Conservation (phyloP, 2,329 filamentous ascomycete species). For the Aspergillus fructus region DNA sequence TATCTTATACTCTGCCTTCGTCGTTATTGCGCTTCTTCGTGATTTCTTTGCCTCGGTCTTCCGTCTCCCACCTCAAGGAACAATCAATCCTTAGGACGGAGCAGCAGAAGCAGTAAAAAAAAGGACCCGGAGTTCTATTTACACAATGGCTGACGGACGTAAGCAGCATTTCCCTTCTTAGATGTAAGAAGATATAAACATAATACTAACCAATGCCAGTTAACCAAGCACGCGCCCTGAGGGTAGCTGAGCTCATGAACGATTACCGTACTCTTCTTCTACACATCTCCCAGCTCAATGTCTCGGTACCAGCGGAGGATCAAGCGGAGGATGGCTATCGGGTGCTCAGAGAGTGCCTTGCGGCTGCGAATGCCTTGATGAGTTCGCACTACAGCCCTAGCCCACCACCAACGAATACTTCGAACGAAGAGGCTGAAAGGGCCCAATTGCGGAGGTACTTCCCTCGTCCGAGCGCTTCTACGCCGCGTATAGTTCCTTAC, state of each 20-base stretch:
- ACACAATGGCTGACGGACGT: slow-evolving; percentile 59
- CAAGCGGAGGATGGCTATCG: slow-evolving; percentile 60
- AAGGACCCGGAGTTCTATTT: not conserved
- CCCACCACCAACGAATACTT: slow-evolving; percentile 40
- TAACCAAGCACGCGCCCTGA: slow-evolving; percentile 63
- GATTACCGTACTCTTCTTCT: slow-evolving; percentile 63
- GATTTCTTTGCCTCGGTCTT: not conserved
- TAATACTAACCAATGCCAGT: slow-evolving; percentile 43
- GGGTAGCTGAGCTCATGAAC: slow-evolving; percentile 63
- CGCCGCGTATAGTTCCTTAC: slow-evolving; percentile 8
- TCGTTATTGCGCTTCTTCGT: not conserved
- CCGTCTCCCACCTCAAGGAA: slow-evolving; percentile 1
- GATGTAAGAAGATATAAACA: not conserved
- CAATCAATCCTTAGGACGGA: slow-evolving; percentile 1
- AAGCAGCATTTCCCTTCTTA: slow-evolving; percentile 27
- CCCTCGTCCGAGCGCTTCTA: slow-evolving; percentile 17
- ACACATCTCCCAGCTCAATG: slow-evolving; percentile 57
- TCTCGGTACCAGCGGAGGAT: slow-evolving; percentile 53
- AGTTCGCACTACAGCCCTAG: slow-evolving; percentile 52
- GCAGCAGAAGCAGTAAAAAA: not conserved
- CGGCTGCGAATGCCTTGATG: slow-evolving; percentile 56
- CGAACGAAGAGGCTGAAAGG: slow-evolving; percentile 55
- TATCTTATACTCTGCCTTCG: not conserved
- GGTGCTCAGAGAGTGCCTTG: slow-evolving; percentile 56
- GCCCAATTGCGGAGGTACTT: slow-evolving; percentile 55